Evolutionary conservation across 495 filamentous ascomycete species (phyloP).

Genomic region (Ramalina intermedia): DNA sequence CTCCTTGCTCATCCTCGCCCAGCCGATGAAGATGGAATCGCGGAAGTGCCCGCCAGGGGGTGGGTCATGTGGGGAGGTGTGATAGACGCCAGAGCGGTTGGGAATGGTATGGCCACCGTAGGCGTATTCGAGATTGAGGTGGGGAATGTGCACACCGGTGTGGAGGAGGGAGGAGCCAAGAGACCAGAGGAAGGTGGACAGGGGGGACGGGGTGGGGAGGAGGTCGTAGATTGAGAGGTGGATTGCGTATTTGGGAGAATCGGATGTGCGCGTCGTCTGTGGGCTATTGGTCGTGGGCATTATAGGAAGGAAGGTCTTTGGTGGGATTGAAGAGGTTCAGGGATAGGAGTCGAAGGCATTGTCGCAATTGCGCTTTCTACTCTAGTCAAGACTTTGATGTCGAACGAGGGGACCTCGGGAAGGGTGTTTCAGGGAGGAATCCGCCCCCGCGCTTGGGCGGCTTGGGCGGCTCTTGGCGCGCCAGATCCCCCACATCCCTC

Average conservation of each 20-base stretch:
- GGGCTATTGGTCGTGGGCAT: no score
- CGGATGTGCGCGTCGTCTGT: no score
- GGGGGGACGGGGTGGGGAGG: conserved; percentile 40
- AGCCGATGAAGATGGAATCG: conserved; percentile 51
- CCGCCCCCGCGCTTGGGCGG: no score
- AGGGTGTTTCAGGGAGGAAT: no score
- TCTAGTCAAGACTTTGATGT: no score
- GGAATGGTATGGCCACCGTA: conserved; percentile 62
- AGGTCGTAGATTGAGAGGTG: conserved; percentile 3
- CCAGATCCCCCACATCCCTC: no score
- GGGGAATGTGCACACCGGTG: conserved; percentile 56
- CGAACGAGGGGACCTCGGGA: no score
- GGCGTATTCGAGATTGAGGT: conserved; percentile 56
- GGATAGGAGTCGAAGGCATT: no score
- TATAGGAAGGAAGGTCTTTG: no score
- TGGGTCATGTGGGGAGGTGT: conserved; percentile 49
- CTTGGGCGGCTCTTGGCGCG: no score
- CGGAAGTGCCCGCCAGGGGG: conserved; percentile 63
- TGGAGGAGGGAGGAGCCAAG: conserved; percentile 60
- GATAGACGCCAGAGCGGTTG: conserved; percentile 62
- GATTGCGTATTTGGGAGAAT: neutral
- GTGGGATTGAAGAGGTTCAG: no score
- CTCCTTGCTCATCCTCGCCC: conserved; percentile 1
- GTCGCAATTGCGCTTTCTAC: no score
- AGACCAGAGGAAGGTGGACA: conserved; percentile 56